Evolutionary conservation across 75 land plant genomes (phyloP).

Genomic region (Ceratopteris richardii): DNA sequence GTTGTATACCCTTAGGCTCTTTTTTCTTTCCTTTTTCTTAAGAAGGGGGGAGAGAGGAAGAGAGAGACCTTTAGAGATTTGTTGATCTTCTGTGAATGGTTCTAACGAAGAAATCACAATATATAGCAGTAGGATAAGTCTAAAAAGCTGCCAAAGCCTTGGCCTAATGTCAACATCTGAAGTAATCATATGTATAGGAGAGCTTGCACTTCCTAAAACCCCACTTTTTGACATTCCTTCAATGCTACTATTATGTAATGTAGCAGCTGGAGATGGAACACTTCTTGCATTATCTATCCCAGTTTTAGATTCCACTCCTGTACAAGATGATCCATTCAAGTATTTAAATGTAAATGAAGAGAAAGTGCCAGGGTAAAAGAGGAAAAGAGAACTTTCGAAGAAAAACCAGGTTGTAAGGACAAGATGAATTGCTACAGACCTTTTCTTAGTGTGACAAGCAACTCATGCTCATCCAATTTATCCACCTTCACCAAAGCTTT

Average conservation of each 20-base stretch:
- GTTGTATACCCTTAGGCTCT: no score
- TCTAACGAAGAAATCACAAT: slow-evolving; percentile 82
- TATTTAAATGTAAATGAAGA: neutral
- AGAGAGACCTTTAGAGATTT: slow-evolving; percentile 69
- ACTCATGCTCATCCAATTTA: slow-evolving; percentile 76
- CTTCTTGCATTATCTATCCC: neutral
- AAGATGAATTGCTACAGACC: no score
- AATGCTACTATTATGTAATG: slow-evolving; percentile 38
- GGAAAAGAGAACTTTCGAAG: neutral
- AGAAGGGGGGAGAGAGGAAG: no score
- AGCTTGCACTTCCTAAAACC: slow-evolving; percentile 64
- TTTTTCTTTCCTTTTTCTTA: no score
- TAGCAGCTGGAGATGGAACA: neutral
- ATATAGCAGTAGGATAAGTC: slow-evolving; percentile 69
- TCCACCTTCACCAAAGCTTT: slow-evolving; percentile 88
- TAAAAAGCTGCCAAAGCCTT: slow-evolving; percentile 92
- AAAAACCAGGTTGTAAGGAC: neutral
- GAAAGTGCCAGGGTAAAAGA: neutral
- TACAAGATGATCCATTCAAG: neutral
- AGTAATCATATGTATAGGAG: slow-evolving; percentile 95
- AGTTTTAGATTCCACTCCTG: no score
- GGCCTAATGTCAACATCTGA: slow-evolving; percentile 82
- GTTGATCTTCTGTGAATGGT: slow-evolving; percentile 89
- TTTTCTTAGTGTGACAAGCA: slow-evolving; percentile 79
- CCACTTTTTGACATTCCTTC: slow-evolving; percentile 73